phyloP scores from a whole-genome alignment of 129 eudicot genomes.

The Arctium minus region DNA sequence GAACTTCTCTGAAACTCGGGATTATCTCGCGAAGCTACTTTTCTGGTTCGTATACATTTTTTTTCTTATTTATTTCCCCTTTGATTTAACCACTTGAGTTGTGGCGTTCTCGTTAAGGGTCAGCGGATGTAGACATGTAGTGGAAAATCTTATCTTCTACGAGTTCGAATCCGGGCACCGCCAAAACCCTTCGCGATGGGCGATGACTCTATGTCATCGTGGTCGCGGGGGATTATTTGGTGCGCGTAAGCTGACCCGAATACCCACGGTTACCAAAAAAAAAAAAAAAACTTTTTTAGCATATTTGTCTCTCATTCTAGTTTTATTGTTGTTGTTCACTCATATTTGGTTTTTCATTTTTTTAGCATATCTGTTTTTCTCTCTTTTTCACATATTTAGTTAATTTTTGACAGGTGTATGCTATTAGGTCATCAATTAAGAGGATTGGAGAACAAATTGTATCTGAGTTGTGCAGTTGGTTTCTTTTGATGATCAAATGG shows the following conservation, averaged over 20 bases:
- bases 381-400: background rate
- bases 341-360: background rate
- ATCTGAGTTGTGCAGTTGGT: slow-evolving; percentile 69
- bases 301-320: no score
- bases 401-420: slow-evolving; percentile 64
- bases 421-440: slow-evolving; percentile 71
- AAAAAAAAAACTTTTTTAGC: no score
- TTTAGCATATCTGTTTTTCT: background rate
- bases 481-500: slow-evolving; percentile 35
- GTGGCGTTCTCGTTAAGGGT: no score
- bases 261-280: no score
- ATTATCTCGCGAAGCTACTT: slow-evolving; percentile 74
- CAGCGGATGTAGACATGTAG: no score
- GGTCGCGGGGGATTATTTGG: background rate
- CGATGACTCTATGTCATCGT: no score
- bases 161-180: no score
- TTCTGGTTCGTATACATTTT: slow-evolving; percentile 54
- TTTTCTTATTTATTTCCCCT: background rate
- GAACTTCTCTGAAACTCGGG: slow-evolving; percentile 42
- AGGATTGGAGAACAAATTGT: slow-evolving; percentile 73
- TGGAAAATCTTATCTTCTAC: no score
- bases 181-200: no score
- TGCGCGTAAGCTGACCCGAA: no score
- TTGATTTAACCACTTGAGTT: no score
- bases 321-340: background rate